Base-by-base conservation (phyloP, 495 filamentous ascomycete species). In the Daldinia grandis region DNA sequence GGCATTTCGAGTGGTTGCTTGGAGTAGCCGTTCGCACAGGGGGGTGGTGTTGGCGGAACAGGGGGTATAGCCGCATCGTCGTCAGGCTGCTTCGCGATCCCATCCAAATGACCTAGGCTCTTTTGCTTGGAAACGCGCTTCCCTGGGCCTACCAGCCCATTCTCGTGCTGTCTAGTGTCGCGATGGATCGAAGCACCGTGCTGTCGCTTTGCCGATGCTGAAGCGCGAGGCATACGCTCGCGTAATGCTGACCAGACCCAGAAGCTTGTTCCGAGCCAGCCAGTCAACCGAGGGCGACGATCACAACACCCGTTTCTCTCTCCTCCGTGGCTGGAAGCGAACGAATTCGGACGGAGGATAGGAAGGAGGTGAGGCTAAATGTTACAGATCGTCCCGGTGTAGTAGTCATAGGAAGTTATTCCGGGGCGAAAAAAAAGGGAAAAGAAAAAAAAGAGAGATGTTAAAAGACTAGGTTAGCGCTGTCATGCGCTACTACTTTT, bases 91-190 rank as follows among this genome's bases (percentile, higher is more conserved):
- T 76, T 82, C 76, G 81, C 83, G 82, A 87, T 89, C 66, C 62
- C 70, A 59, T 70, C 67, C 78, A 91, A 76, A 71, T 87, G 81
- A 62, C 82, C 82, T 79, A 86, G 88, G 66, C 87, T 91, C 74
- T 87, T 88, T 78, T 90, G 88, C 76, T 79, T 84, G 58, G 78
- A 71, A 69, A 95, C 85, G 82, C 92, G 90, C 89, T 93, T 95
- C 71, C 91, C 92, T 60, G 93, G 91, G 72, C 88, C 88, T 83
- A 91, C 91, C 73, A 93, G 82, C 73, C 94, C 93, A 90, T 91
- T 93, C 81, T 97, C 93, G 80, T 95, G 49, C 25, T 53, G 90
- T 76, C 91, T 88, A 77, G 88, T 93, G 85, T 91, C 92, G 81
- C 89, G 87, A 78, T 85, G 82, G 80, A 87, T 89, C 77, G 84